phyloP scores from a whole-genome alignment of 208 protist species.

The Leishmania martiniquensis region DNA sequence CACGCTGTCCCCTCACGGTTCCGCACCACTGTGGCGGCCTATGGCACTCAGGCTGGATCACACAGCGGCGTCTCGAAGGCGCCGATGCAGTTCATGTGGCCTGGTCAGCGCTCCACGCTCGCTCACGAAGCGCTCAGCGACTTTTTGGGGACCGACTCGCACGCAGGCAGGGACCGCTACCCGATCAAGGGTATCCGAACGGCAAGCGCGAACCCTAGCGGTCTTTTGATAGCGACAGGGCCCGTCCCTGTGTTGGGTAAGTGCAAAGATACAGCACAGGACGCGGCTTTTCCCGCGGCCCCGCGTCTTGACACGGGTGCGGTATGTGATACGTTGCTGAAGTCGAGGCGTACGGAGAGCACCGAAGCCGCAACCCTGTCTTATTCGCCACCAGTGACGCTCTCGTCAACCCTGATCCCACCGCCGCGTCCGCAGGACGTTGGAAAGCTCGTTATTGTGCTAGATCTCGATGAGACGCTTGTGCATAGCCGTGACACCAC shows the following conservation, averaged over 20 bases:
- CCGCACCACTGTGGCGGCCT: slow-evolving; percentile 14
- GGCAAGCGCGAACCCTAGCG: neutral
- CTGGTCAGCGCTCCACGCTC: neutral
- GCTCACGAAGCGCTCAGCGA: neutral
- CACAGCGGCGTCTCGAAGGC: neutral
- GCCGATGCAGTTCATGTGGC: neutral
- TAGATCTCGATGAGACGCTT: slow-evolving; percentile 91
- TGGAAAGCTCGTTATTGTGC: slow-evolving; percentile 82
- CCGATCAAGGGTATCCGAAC: neutral
- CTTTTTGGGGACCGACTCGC: neutral
- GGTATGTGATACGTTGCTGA: neutral
- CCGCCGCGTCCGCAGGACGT: slow-evolving; percentile 42
- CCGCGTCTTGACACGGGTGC: neutral
- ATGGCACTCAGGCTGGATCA: neutral
- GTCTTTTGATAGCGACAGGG: neutral
- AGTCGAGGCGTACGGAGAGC: neutral
- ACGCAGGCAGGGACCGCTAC: neutral
- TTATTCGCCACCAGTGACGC: neutral
- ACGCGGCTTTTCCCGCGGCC: neutral
- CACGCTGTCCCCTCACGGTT: neutral
- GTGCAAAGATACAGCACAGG: neutral
- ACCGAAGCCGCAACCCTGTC: neutral
- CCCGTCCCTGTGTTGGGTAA: neutral
- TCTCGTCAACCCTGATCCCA: slow-evolving; percentile 52
- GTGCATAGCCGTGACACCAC: slow-evolving; percentile 73